Base-by-base conservation (phyloP, 306 rosid genomes). In the Pyrus pyrifolia region DNA sequence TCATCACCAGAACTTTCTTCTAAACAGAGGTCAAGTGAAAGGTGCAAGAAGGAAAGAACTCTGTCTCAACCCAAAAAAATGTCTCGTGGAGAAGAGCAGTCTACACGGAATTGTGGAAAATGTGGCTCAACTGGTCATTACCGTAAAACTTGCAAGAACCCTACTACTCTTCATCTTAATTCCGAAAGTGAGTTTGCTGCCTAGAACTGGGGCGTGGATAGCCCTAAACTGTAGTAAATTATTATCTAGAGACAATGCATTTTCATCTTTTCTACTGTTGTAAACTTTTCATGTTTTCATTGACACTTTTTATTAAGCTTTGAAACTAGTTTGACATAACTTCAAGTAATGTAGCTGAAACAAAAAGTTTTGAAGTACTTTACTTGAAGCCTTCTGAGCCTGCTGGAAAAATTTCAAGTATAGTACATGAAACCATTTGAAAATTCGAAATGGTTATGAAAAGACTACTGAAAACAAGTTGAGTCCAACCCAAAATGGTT, bases 171-270 rank as follows among this genome's bases (percentile, higher is more conserved):
- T 57, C 68, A 59, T 58, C 67, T 25, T 27, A 59, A 59, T 59
- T 12, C 18, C 1, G 68, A 35, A 58, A 72, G 67, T 58, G 76
- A 72, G 57, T 72, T 52, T 72, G 67, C 67, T 72, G 15, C 67
- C 67, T 72, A 27, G 30, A 72, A 38, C 53, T 35, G 67, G 49
- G 60, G 38, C 11, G 17, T 23, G 67, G 42, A 46, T 38, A n/a
- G 8, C 10, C 67, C 15, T 23, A 38, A 60, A 53, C 44, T 45
- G 15, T 40, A 40, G 14, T 22, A 5, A 21, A 14, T 72, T 42
- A 38, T 22, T 58, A 35, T 72, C 25, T 58, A 35, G 23, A 58
- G 35, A 72, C 10, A 11, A 38, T 35, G 76, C 27, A 8, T 58
- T 58, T 6, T 57, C 11, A 25, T 22, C 23, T 63, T 61, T 35